phyloP scores from a whole-genome alignment of 352 stramenopile species.

The Globisporangium abappressorium region DNA sequence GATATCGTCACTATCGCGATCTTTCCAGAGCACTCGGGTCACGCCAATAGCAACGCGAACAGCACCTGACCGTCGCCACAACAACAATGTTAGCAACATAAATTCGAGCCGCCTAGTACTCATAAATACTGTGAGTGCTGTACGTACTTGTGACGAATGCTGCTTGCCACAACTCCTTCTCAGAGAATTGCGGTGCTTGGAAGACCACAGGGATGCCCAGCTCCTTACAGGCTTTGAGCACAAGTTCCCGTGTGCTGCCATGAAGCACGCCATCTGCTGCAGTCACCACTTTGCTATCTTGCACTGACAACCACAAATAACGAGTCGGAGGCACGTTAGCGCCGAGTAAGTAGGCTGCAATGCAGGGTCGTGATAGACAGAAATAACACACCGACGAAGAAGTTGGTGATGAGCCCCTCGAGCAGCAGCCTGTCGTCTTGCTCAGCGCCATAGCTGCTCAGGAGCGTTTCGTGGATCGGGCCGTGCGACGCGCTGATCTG shows the following conservation, averaged over 20 bases:
- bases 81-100: background rate
- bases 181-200: slow-evolving; percentile 47
- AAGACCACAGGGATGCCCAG: slow-evolving; percentile 58
- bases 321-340: background rate
- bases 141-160: slow-evolving; percentile 76
- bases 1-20: background rate
- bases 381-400: slow-evolving; percentile 58
- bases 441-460: slow-evolving; percentile 25
- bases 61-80: slow-evolving; percentile 5
- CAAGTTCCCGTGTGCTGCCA: slow-evolving; percentile 60
- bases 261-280: slow-evolving; percentile 39
- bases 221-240: slow-evolving; percentile 54
- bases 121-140: background rate
- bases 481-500: slow-evolving; percentile 21
- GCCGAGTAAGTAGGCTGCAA: background rate
- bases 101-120: background rate
- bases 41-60: slow-evolving; percentile 18
- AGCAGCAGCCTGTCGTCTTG: slow-evolving; percentile 38
- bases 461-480: slow-evolving; percentile 55
- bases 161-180: slow-evolving; percentile 49
- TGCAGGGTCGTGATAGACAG: background rate
- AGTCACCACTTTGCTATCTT: slow-evolving; percentile 45
- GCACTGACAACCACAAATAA: slow-evolving; percentile 26
- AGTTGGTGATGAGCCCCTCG: slow-evolving; percentile 79
- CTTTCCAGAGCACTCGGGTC: slow-evolving; percentile 14